These are phyloP conservation scores for Tricholoma sp. DNA, from an alignment of 768 basidiomycete species.

Conservation along the genomic window DNA sequence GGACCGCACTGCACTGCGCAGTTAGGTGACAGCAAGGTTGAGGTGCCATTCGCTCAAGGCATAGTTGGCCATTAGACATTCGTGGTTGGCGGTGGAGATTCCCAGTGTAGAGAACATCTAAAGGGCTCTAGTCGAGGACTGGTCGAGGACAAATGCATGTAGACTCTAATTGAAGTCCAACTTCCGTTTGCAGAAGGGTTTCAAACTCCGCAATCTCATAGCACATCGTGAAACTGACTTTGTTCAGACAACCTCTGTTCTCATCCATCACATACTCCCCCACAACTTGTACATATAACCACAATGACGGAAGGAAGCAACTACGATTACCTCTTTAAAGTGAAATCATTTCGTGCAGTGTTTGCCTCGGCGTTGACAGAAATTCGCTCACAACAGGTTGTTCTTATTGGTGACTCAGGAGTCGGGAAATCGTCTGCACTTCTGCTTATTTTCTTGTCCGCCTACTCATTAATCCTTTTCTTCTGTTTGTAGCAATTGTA, in stretches of 20 bases:
- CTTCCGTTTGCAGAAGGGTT: not conserved
- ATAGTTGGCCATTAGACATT: too few species aligned
- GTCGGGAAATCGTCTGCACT: conserved; percentile 95
- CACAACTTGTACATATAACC: conserved; percentile 9
- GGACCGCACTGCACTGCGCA: too few species aligned
- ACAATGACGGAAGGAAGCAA: conserved; percentile 89
- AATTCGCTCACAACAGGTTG: conserved; percentile 55
- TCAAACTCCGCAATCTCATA: conserved; percentile 21
- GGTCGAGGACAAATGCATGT: too few species aligned
- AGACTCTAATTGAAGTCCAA: not conserved
- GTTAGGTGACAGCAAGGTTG: too few species aligned
- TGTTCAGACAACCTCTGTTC: conserved; percentile 12
- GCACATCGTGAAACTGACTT: not conserved
- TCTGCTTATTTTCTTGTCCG: conserved; percentile 5
- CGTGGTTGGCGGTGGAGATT: too few species aligned
- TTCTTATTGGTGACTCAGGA: conserved; percentile 98
- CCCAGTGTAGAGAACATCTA: too few species aligned
- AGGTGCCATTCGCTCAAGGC: too few species aligned
- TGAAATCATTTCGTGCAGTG: conserved; percentile 25
- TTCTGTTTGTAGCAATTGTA: conserved; percentile 53
- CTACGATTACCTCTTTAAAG: conserved; percentile 99
- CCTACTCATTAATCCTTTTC: conserved; percentile 5
- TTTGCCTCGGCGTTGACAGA: conserved; percentile 3
- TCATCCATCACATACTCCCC: conserved; percentile 18
- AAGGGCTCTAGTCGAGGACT: too few species aligned